A percentile compares a stretch with the other conserved stretches of the same genome.
Evolutionary conservation across 257 asterid genomes (phyloP).

Genomic region (Solanum piurae): DNA sequence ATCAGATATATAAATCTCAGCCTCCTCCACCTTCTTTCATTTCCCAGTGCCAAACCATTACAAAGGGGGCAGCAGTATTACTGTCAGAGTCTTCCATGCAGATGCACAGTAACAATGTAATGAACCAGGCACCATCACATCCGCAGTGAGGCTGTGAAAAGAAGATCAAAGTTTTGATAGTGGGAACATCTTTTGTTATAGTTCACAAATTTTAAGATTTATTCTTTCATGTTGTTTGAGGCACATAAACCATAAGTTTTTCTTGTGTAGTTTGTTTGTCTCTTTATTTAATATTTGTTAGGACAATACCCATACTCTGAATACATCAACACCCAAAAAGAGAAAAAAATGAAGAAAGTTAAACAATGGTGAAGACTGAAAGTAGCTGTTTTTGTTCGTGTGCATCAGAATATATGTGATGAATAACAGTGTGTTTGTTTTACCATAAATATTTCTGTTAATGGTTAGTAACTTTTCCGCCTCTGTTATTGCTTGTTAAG

Average conservation of each 20-base stretch:
- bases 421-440: neutral
- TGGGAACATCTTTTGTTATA: conserved; percentile 4
- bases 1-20: conserved; percentile 71
- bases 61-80: conserved; percentile 38
- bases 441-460: neutral
- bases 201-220: neutral
- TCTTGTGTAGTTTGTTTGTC: neutral
- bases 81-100: conserved; percentile 46
- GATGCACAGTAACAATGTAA: conserved; percentile 25
- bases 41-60: conserved; percentile 37
- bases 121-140: conserved; percentile 28
- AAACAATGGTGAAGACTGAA: neutral
- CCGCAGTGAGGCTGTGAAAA: conserved; percentile 18
- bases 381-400: neutral
- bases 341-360: neutral
- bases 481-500: neutral
- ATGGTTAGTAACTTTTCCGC: neutral
- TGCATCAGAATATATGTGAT: neutral
- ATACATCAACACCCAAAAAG: neutral
- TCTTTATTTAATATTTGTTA: neutral
- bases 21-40: conserved; percentile 55
- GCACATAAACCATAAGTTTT: neutral
- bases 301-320: neutral
- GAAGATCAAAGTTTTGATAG: conserved; percentile 18
- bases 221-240: conserved; percentile 8